phyloP scores from a whole-genome alignment of 2,329 filamentous ascomycete species.

The Botrytis byssoidea region DNA sequence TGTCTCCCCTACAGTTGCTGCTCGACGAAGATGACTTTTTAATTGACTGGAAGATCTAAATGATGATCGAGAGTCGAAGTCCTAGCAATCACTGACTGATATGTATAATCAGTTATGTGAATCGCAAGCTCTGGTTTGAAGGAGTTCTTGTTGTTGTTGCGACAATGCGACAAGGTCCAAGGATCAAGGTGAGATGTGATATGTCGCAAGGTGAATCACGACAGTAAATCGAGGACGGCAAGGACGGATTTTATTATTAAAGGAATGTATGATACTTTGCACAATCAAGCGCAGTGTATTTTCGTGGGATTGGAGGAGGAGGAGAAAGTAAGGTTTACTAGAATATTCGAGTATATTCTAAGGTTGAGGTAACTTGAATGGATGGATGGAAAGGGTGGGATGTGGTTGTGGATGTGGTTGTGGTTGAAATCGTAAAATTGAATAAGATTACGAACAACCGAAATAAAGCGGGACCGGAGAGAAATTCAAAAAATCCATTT shows the following conservation, averaged over 20 bases:
- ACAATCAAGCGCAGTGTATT: constrained; percentile 6
- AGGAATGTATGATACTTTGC: constrained; percentile 19
- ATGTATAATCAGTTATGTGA: background rate
- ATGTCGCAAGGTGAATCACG: constrained; percentile 8
- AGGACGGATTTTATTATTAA: constrained; percentile 8
- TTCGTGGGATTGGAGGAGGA: background rate
- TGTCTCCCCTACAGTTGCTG: constrained; percentile 78
- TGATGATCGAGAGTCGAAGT: background rate
- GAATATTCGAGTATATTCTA: constrained; percentile 5
- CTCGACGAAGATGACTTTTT: constrained; percentile 33
- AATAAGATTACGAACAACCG: constrained; percentile 20
- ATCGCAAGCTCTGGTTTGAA: background rate
- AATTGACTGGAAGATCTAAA: constrained; percentile 8
- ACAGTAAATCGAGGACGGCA: background rate
- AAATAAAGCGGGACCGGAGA: constrained; percentile 12
- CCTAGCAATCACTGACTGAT: constrained; percentile 2
- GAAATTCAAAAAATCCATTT: background rate
- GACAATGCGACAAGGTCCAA: background rate
- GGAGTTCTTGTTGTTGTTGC: background rate
- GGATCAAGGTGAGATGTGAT: background rate
- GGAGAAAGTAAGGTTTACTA: background rate
- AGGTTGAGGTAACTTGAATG: background rate
- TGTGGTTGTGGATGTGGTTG: background rate
- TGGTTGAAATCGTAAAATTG: constrained; percentile 17
- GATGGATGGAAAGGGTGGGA: background rate